phyloP scores from a whole-genome alignment of 2,329 filamentous ascomycete species.

The Chaetomium strumarium region DNA sequence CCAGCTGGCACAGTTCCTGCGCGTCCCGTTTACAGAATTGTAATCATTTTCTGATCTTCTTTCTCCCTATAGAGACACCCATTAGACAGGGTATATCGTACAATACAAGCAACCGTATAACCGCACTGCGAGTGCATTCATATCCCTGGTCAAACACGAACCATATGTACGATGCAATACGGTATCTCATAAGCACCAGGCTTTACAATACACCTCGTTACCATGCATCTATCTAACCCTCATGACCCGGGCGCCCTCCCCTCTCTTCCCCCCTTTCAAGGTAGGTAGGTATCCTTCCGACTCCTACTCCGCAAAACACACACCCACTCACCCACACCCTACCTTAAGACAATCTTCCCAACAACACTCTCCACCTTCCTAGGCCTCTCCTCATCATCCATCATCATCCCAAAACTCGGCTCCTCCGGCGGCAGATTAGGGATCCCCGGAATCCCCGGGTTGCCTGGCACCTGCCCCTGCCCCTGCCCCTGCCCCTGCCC shows the following conservation, averaged over 20 bases:
- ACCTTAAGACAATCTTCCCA: background rate
- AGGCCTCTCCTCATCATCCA: slow-evolving; percentile 44
- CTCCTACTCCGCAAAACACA: background rate
- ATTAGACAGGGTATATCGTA: too few relatives aligned
- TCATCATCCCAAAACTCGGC: slow-evolving; percentile 45
- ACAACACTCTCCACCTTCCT: slow-evolving; percentile 33
- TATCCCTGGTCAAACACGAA: too few relatives aligned
- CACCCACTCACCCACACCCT: background rate
- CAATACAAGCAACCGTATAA: too few relatives aligned
- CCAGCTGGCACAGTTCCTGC: too few relatives aligned
- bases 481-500: too few relatives aligned
- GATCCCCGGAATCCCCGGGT: slow-evolving; percentile 29
- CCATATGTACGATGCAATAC: too few relatives aligned
- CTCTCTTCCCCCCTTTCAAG: too few relatives aligned
- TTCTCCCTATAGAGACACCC: too few relatives aligned
- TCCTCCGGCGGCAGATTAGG: slow-evolving; percentile 40
- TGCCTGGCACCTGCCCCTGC: slow-evolving; percentile 29
- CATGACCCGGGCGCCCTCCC: background rate
- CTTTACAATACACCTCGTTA: background rate
- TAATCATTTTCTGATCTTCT: too few relatives aligned
- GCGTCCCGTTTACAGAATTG: too few relatives aligned
- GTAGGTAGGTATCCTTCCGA: too few relatives aligned
- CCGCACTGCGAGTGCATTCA: too few relatives aligned
- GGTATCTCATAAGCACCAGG: slow-evolving; percentile 9
- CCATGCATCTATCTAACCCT: background rate